phyloP scores from a whole-genome alignment of 805 yeast genomes.

The Starmera dryadoides region DNA sequence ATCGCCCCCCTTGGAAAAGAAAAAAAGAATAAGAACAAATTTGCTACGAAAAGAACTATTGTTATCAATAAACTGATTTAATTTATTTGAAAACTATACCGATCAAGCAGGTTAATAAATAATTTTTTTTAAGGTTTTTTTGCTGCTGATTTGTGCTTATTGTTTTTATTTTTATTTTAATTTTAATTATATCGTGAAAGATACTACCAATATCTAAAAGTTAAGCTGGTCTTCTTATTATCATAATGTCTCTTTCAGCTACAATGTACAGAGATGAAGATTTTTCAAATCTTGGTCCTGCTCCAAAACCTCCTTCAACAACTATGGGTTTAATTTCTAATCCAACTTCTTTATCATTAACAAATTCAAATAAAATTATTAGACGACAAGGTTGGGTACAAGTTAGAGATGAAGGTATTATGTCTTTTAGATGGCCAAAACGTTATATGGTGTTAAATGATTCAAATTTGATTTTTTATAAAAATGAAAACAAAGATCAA shows the following conservation, averaged over 20 bases:
- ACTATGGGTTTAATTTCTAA: slow-evolving; percentile 24
- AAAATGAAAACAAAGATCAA: slow-evolving; percentile 48
- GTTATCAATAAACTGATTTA: no score
- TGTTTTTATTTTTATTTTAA: no score
- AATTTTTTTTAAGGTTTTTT: no score
- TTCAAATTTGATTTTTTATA: slow-evolving; percentile 66
- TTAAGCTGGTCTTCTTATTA: slow-evolving; percentile 5
- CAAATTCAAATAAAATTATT: slow-evolving; percentile 21
- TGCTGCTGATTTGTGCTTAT: no score
- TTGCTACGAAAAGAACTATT: no score
- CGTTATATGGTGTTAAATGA: slow-evolving; percentile 75
- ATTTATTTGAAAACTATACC: no score
- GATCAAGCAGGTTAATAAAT: no score
- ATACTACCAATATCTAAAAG: background rate
- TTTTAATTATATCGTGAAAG: background rate
- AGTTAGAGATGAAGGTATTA: slow-evolving; percentile 86
- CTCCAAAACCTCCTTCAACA: slow-evolving; percentile 41
- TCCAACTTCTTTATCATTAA: slow-evolving; percentile 17
- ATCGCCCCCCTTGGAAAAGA: no score
- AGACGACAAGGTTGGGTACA: slow-evolving; percentile 77
- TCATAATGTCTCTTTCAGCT: slow-evolving; percentile 28
- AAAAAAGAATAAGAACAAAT: no score
- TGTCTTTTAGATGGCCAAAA: slow-evolving; percentile 89
- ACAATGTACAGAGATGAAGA: slow-evolving; percentile 33
- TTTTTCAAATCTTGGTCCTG: slow-evolving; percentile 49